A percentile compares a stretch with the other conserved stretches of the same genome.
Evolutionary conservation across 139 green algal species (phyloP).

Genomic region (Tetradesmus lagerheimii): DNA sequence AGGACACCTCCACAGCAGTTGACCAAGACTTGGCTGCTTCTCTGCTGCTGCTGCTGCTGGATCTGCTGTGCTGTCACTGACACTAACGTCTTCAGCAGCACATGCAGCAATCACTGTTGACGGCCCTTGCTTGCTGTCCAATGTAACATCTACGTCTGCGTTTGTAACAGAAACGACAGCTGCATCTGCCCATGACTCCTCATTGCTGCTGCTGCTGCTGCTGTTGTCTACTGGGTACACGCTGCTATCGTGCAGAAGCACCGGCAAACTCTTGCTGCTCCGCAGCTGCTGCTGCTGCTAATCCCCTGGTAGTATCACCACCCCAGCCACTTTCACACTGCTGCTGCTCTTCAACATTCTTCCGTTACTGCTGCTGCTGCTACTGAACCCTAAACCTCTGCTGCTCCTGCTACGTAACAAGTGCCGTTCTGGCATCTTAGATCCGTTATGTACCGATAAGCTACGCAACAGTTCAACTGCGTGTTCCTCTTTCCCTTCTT

Average conservation of each 20-base stretch:
- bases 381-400: too few species aligned
- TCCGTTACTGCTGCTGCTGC: not conserved
- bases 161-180: too few species aligned
- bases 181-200: not conserved
- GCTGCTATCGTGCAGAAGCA: not conserved
- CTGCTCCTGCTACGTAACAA: not conserved
- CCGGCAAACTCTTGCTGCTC: not conserved
- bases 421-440: not conserved
- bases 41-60: not conserved
- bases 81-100: not conserved
- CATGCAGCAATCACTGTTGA: not conserved
- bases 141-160: too few species aligned
- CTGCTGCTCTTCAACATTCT: not conserved
- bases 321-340: not conserved
- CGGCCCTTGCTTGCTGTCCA: not conserved
- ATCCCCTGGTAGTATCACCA: not conserved
- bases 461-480: not conserved
- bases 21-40: not conserved
- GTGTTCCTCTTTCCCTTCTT: not conserved
- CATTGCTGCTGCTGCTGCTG: not conserved
- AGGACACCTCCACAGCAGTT: not conserved
- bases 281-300: not conserved
- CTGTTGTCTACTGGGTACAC: not conserved
- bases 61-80: not conserved
- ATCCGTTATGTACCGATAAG: not conserved